Evolutionary conservation across 1,139 yeast genomes (phyloP), one percentile per base, ranked within the genome.

Genomic region (Arxiozyma bovina): DNA sequence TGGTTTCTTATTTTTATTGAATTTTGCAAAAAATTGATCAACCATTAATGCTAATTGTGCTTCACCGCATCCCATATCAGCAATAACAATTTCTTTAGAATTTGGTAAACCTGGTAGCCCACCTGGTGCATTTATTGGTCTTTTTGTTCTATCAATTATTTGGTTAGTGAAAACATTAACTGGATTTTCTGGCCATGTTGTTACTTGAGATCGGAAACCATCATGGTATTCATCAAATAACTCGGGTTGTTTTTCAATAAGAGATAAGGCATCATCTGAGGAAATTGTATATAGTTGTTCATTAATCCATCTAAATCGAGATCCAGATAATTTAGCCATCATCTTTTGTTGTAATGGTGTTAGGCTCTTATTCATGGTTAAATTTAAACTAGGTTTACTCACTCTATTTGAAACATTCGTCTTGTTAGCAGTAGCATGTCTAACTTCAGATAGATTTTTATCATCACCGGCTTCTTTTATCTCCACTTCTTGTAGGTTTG

Each of bases 31-130:
- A 61, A 80, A 80, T 22, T 77, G 75, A 49, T 74, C 73, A 45
- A 89, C 77, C 60, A 88, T 87, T 43, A 78, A 70, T 1, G 96
- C 83, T 48, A 93, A 76, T 64, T 86, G 87, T 0, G 98, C 98
- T 70, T 93, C 99, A 52, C 99, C 99, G 71, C 99, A 93, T 15
- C 99, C 99, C 97, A 93, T 90, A 73, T 93, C 99, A 0, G 98
- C 97, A 54, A 93, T 79, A 1, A 86, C 89, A 9, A 58, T 40
- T 45, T 73, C 73, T 58, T 74, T 75, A 18, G 68, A 69, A 53
- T 74, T 73, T 56, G 76, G 78, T 49, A 79, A 67, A 20, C 93
- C 93, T 1, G 96, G 96, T 56, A 91, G 75, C 1, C 97, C 98
- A 60, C 98, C 98, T 1, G 98, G 97, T 0, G 97, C 96, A 70